These are phyloP conservation scores for Drechslerella coelobrocha DNA, from an alignment of 2,329 filamentous ascomycete genomes.

Conservation along the genomic window DNA sequence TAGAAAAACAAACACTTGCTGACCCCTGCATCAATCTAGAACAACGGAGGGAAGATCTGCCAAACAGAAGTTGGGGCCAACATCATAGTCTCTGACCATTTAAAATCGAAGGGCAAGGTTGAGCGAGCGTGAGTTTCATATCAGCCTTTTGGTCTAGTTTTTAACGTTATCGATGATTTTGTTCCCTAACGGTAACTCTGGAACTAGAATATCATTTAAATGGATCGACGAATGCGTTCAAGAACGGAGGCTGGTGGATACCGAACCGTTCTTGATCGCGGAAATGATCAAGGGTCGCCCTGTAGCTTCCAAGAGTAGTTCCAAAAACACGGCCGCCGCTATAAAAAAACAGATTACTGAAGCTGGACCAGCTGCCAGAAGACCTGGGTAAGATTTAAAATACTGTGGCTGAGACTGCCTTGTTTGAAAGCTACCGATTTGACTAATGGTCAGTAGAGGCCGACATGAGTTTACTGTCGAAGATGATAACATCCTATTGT, in stretches of 20 bases:
- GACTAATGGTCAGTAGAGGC: slow-evolving; percentile 7
- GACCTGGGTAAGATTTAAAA: slow-evolving; percentile 5
- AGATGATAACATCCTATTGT: slow-evolving; percentile 53
- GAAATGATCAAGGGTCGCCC: slow-evolving; percentile 57
- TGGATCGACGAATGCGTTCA: slow-evolving; percentile 66
- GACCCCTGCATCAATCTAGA: slow-evolving; percentile 9
- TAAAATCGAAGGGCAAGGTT: slow-evolving; percentile 61
- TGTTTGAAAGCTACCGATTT: not conserved
- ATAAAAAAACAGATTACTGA: slow-evolving; percentile 10
- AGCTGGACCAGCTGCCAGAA: not conserved
- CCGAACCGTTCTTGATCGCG: slow-evolving; percentile 59
- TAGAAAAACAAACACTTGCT: too few relatives aligned
- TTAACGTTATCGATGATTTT: not conserved
- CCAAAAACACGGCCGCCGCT: slow-evolving; percentile 12
- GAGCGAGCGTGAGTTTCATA: slow-evolving; percentile 60
- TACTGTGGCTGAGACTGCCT: not conserved
- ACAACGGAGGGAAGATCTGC: slow-evolving; percentile 44
- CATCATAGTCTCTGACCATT: slow-evolving; percentile 62
- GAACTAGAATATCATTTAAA: slow-evolving; percentile 63
- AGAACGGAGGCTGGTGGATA: slow-evolving; percentile 61
- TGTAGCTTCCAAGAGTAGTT: slow-evolving; percentile 53
- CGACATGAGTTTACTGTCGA: slow-evolving; percentile 51
- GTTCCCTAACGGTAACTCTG: not conserved
- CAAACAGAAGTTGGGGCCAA: slow-evolving; percentile 35
- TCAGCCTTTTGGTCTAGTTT: slow-evolving; percentile 1